These are phyloP conservation scores for Paracoccidioides lutzii DNA, from an alignment of 2,329 filamentous ascomycete species.

Conservation along the genomic window DNA sequence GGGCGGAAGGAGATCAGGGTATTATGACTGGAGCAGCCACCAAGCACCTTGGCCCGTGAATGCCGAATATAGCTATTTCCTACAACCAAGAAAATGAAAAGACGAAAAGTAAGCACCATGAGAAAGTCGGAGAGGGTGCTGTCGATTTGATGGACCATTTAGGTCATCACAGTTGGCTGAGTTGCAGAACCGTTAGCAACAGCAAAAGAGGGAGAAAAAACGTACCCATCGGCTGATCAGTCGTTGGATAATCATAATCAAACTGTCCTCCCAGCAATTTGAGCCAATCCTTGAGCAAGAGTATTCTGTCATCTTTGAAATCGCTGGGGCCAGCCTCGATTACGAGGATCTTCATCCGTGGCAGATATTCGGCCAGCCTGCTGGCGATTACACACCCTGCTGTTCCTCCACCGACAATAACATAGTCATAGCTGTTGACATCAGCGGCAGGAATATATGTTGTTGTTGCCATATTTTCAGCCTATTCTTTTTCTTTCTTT, in stretches of 20 bases:
- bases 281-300: conserved; percentile 79
- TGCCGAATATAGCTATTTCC: conserved; percentile 87
- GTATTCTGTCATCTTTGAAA: conserved; percentile 73
- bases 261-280: conserved; percentile 71
- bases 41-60: conserved; percentile 82
- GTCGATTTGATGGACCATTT: not conserved
- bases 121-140: not conserved
- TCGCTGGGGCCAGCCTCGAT: conserved; percentile 85
- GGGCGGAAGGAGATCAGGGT: conserved; percentile 86
- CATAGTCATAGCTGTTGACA: conserved; percentile 63
- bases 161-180: not conserved
- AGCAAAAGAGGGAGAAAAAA: conserved; percentile 7
- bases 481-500: not conserved
- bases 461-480: conserved; percentile 38
- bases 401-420: conserved; percentile 74
- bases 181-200: conserved; percentile 1
- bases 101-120: conserved; percentile 4
- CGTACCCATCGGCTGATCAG: conserved; percentile 67
- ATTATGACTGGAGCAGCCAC: conserved; percentile 88
- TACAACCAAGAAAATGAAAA: conserved; percentile 17
- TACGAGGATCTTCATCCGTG: conserved; percentile 65
- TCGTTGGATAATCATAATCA: conserved; percentile 83
- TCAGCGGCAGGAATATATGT: conserved; percentile 52
- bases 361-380: conserved; percentile 68
- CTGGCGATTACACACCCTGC: conserved; percentile 75